phyloP scores from a whole-genome alignment of 2,329 filamentous ascomycete species.

The Diplocarpon rosae region DNA sequence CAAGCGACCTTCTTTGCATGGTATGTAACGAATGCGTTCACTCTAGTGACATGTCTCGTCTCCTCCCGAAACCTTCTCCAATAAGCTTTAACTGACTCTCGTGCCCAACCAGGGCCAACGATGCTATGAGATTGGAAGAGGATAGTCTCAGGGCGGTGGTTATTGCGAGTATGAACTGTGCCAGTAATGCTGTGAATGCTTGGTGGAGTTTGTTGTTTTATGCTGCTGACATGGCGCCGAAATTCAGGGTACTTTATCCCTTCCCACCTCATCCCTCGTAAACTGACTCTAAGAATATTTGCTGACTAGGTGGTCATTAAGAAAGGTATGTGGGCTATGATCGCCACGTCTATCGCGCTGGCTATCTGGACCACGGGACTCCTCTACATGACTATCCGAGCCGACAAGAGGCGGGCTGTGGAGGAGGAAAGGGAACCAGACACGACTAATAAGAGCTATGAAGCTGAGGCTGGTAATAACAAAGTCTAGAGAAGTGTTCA shows the following conservation, averaged over 20 bases:
- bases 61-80: no score
- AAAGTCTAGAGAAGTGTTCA: no score
- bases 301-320: slow-evolving; percentile 21
- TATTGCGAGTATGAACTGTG: slow-evolving; percentile 61
- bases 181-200: slow-evolving; percentile 56
- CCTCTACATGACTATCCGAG: slow-evolving; percentile 34
- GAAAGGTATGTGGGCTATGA: slow-evolving; percentile 66
- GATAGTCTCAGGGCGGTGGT: slow-evolving; percentile 54
- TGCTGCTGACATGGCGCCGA: slow-evolving; percentile 51
- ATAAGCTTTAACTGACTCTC: slow-evolving; percentile 29
- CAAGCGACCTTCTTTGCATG: slow-evolving; percentile 61
- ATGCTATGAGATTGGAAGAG: slow-evolving; percentile 49
- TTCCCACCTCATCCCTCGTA: not conserved
- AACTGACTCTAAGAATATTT: not conserved
- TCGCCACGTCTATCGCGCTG: slow-evolving; percentile 48
- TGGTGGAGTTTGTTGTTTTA: slow-evolving; percentile 69
- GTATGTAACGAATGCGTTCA: no score
- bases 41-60: no score
- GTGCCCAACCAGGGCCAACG: slow-evolving; percentile 42
- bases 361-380: slow-evolving; percentile 47
- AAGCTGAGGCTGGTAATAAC: no score
- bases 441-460: no score
- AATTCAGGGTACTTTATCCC: slow-evolving; percentile 23
- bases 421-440: slow-evolving; percentile 1
- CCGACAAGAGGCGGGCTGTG: slow-evolving; percentile 26